These are phyloP conservation scores for Cyanidiococcus yangmingshanensis DNA, from an alignment of 23 red algal species.

Conservation along the genomic window DNA sequence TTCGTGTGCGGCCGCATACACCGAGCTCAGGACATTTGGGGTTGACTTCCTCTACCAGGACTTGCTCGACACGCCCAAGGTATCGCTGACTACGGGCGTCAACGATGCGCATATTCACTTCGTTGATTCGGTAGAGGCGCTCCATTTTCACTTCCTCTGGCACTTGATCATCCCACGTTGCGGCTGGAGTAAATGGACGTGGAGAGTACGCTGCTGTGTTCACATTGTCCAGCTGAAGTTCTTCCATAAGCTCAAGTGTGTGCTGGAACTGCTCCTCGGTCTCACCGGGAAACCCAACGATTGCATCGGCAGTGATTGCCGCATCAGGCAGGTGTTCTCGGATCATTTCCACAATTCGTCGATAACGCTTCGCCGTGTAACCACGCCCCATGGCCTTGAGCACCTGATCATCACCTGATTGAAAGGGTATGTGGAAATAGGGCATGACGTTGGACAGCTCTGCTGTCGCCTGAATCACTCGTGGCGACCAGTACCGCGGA, in stretches of 20 bases:
- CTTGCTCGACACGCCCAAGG: constrained; percentile 56
- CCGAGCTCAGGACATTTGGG: constrained; percentile 9
- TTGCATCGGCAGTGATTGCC: constrained; percentile 78
- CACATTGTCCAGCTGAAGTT: constrained; percentile 64
- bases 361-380: constrained; percentile 70
- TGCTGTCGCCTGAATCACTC: constrained; percentile 47
- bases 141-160: constrained; percentile 57
- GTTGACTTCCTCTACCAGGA: constrained; percentile 61
- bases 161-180: constrained; percentile 53
- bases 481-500: constrained; percentile 68
- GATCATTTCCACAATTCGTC: constrained; percentile 47
- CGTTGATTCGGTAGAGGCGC: constrained; percentile 53
- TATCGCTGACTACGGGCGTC: constrained; percentile 45
- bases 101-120: constrained; percentile 40
- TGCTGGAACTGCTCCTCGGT: constrained; percentile 78
- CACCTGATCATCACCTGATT: constrained; percentile 61
- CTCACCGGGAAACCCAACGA: constrained; percentile 87
- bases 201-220: constrained; percentile 93
- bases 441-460: constrained; percentile 54
- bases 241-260: constrained; percentile 52
- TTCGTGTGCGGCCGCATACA: constrained; percentile 10
- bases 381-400: constrained; percentile 75
- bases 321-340: constrained; percentile 79
- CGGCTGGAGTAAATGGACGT: constrained; percentile 82
- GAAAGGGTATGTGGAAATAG: constrained; percentile 86